phyloP scores from a whole-genome alignment of 2,329 filamentous ascomycete species.

The Colletotrichum tropicale region DNA sequence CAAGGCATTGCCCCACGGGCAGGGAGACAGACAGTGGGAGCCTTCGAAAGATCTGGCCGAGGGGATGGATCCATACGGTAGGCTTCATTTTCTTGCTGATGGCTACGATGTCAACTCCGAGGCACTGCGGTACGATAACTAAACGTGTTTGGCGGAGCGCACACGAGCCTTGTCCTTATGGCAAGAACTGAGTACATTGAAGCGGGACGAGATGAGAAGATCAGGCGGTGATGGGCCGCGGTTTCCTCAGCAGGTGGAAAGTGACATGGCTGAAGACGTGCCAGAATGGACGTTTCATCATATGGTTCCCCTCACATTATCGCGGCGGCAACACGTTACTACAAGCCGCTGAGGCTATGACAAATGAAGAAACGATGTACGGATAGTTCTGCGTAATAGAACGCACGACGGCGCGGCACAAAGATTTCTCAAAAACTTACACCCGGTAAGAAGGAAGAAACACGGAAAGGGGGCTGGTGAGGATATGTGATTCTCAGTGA shows the following conservation, averaged over 20 bases:
- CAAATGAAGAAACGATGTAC: neutral
- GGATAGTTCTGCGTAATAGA: neutral
- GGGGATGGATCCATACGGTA: neutral
- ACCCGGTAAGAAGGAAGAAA: neutral
- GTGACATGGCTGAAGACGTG: neutral
- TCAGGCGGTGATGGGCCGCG: neutral
- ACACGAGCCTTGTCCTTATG: neutral
- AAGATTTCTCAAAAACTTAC: neutral
- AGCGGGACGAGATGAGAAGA: neutral
- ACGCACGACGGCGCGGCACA: neutral
- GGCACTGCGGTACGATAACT: neutral
- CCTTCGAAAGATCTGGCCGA: neutral
- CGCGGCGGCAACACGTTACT: neutral
- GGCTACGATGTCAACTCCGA: slow-evolving; percentile 4
- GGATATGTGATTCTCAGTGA: neutral
- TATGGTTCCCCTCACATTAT: neutral
- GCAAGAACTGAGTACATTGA: neutral
- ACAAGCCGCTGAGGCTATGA: neutral
- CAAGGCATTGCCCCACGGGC: neutral
- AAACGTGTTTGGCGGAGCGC: neutral
- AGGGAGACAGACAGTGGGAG: slow-evolving; percentile 8
- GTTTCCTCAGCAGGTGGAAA: neutral
- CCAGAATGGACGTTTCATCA: neutral
- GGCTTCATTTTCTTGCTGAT: neutral
- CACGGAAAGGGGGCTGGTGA: neutral